Evolutionary conservation across 2,329 filamentous ascomycete genomes (phyloP), one percentile per base, ranked within the genome.

Genomic region (Sphaerulina musiva): DNA sequence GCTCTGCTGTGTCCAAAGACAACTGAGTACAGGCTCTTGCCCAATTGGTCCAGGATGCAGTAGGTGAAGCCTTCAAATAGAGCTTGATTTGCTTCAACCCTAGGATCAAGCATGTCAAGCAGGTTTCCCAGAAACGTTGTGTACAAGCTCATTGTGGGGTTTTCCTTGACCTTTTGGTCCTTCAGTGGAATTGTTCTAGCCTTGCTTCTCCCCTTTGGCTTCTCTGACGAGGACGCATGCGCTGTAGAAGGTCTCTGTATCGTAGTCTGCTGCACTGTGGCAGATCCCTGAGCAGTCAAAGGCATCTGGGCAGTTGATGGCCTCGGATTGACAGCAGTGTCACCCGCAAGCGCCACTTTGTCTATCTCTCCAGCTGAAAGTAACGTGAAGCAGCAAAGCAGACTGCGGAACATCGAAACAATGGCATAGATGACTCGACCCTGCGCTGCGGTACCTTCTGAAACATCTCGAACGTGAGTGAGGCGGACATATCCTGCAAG

Each of bases 11-110:
- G 61, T 4, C 69, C 70, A 51, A 77, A 75, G 0, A 69, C 69
- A 40, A 65, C 67, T 42, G 69, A 65, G 53, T 70, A 75, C 2
- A 76, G 61, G 0, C 64, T 64, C 17, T 66, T 64, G 4, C 73
- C 73, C 1, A 74, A 62, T 17, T 67, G 68, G 23, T 74, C 67
- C 2, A 76, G 62, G 1, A 75, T 55, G 11, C 71, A 59, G 51
- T 70, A 76, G 1, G 70, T 62, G 34, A 74, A 71, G 2, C 72
- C 73, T 62, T 76, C 74, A 49, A 75, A 75, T 1, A 77, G 56
- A 17, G 69, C 61, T 31, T 68, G 68, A 40, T 76, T 73, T 9
- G 65, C 40, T 3, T 62, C 53, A 14, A 67, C 59, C 8, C 65
- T 68, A 29, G 70, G 61, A 31, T 73, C 69, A 1, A 75, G 65